Base-by-base conservation (phyloP, 2,329 filamentous ascomycete species). In the Phyllosticta capitalensis region DNA sequence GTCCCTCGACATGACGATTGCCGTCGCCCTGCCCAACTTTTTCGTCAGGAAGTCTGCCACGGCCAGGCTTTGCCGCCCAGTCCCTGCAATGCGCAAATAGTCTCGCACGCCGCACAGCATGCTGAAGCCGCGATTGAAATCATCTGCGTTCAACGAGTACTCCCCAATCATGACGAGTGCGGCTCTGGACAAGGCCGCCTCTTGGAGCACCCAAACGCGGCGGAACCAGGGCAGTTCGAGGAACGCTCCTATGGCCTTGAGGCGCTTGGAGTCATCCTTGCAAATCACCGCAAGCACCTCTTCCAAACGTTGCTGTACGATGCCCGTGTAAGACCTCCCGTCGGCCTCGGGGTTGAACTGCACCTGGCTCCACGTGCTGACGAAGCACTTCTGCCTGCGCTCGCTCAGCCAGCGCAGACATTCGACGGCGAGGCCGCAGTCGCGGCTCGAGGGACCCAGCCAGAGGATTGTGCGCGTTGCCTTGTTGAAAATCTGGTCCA, bases 141-240 rank as follows among this genome's bases (percentile, higher is more conserved):
- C 12, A 10, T 6, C 17, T 48, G 49, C 52, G n/a, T 22, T 5
- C n/a, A 56, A 53, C 2, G 9, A 14, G 7, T 21, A 12, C 12
- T 49, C 30, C 12, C 54, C 58, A 17, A 48, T 45, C 21, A 19
- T 12, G 9, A 55, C 19, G 17, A 48, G 19, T 2, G 53, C 53
- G n/a, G 9, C 21, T 7, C 14, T 21, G 3, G 58, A 45, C 33
- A 64, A 20, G 20, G 53, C 61, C 2, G 58, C 48, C 26, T 65
- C 64, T 55, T 65, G 64, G 12, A 64, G 24, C 22, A 62, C 56
- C 64, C 63, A 65, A 3, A 60, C 61, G 28, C 64, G 64, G 6
- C 55, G 52, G 59, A 65, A 65, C 58, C 61, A 65, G 3, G 54
- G 49, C 4, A 52, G 61, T 5, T 49, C 22, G 14, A 61, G 51